Conservation (phyloP, 495 filamentous ascomycete genomes). For the Aspergillus saccharolyticus region DNA sequence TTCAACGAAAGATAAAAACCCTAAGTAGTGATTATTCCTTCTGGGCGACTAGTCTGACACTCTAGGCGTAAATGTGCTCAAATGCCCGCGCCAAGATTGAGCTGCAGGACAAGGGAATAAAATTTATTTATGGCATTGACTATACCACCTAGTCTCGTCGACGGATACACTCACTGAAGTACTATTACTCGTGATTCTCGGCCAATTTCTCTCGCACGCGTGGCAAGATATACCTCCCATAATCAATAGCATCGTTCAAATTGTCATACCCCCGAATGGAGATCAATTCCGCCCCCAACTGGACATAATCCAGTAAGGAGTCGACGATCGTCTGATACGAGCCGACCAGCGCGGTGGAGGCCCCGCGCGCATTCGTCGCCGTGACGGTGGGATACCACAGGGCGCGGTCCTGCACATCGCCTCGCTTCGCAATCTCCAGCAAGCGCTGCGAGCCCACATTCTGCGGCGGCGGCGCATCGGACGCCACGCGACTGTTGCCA, state of each 20-base stretch:
- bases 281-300: slow-evolving; percentile 47
- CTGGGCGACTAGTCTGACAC: too few species aligned
- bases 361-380: slow-evolving; percentile 49
- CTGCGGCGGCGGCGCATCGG: slow-evolving; percentile 36
- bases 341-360: slow-evolving; percentile 52
- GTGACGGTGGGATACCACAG: slow-evolving; percentile 54
- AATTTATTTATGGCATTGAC: too few species aligned
- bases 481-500: slow-evolving; percentile 25
- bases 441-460: slow-evolving; percentile 51
- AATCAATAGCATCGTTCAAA: slow-evolving; percentile 50
- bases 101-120: too few species aligned
- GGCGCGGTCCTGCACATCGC: slow-evolving; percentile 51
- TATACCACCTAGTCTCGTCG: too few species aligned
- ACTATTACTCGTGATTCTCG: slow-evolving; percentile 15
- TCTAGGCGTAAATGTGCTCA: too few species aligned
- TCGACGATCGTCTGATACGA: slow-evolving; percentile 43
- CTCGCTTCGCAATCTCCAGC: slow-evolving; percentile 47
- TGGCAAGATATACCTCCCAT: slow-evolving; percentile 47
- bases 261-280: slow-evolving; percentile 54
- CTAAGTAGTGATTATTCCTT: too few species aligned
- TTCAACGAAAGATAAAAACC: too few species aligned
- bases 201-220: slow-evolving; percentile 36
- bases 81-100: too few species aligned
- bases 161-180: too few species aligned
- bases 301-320: slow-evolving; percentile 49